Conservation (phyloP, 352 stramenopile genomes). For the Globisporangium barbulae region DNA sequence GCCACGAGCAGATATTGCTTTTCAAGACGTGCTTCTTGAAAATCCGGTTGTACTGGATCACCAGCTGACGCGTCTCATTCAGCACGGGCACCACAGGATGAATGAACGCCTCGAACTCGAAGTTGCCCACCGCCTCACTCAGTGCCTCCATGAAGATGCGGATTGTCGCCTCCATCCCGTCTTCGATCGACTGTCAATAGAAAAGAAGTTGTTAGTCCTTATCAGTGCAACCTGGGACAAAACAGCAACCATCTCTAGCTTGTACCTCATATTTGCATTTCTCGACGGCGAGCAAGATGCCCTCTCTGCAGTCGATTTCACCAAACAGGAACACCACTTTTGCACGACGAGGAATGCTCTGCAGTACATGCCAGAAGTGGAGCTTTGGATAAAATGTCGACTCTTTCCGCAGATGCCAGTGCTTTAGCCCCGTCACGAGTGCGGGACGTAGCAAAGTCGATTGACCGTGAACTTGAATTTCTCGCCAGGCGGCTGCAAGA, state of each 20-base stretch:
- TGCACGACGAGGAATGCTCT: slow-evolving; percentile 45
- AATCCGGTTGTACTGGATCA: slow-evolving; percentile 82
- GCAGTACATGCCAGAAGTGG: slow-evolving; percentile 83
- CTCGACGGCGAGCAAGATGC: slow-evolving; percentile 85
- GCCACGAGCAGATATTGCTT: slow-evolving; percentile 66
- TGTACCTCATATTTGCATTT: slow-evolving; percentile 83
- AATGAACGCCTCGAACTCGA: slow-evolving; percentile 68
- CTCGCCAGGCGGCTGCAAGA: slow-evolving; percentile 85
- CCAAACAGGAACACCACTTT: slow-evolving; percentile 91
- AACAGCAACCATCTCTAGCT: no score
- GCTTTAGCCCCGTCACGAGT: slow-evolving; percentile 92
- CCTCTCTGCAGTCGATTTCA: slow-evolving; percentile 96
- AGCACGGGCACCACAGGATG: slow-evolving; percentile 89
- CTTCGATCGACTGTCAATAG: slow-evolving; percentile 45
- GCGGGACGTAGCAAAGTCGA: slow-evolving; percentile 45
- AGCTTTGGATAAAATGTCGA: slow-evolving; percentile 91
- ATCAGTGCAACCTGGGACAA: no score
- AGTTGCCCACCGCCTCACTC: slow-evolving; percentile 42
- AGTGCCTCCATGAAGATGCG: slow-evolving; percentile 78
- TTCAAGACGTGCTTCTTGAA: slow-evolving; percentile 40
- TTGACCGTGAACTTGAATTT: slow-evolving; percentile 26
- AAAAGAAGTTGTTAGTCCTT: no score
- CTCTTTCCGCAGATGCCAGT: slow-evolving; percentile 88
- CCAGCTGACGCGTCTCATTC: slow-evolving; percentile 80
- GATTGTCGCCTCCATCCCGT: slow-evolving; percentile 80